A percentile compares a stretch with the other conserved stretches of the same genome.
Conservation (phyloP, 352 stramenopile species). For the Phytophthora sp. region DNA sequence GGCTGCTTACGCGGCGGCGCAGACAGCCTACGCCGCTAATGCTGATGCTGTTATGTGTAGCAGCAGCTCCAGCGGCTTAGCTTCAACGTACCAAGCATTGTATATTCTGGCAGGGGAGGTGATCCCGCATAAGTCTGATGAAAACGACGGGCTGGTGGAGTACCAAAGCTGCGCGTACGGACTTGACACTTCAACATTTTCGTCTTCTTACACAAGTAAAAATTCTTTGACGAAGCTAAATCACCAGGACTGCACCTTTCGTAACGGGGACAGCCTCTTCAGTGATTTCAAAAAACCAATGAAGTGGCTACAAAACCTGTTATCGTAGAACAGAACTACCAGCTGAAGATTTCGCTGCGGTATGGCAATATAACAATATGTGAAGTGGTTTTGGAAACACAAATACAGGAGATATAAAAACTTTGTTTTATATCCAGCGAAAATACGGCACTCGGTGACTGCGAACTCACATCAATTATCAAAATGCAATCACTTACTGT, state of each 20-base stretch:
- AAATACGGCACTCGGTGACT: too few relatives aligned
- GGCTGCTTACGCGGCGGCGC: conserved; percentile 14
- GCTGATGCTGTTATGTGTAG: conserved; percentile 36
- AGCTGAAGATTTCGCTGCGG: too few relatives aligned
- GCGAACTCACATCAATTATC: too few relatives aligned
- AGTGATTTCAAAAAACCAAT: conserved; percentile 47
- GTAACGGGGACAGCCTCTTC: conserved; percentile 52
- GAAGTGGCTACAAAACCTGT: conserved; percentile 62
- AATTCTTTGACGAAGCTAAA: conserved; percentile 60
- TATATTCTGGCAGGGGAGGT: conserved; percentile 14
- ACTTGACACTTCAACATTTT: conserved; percentile 29
- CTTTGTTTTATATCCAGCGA: too few relatives aligned
- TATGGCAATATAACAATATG: too few relatives aligned
- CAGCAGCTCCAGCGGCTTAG: conserved; percentile 20
- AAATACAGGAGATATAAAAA: too few relatives aligned
- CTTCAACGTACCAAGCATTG: conserved; percentile 8
- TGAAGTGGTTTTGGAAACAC: too few relatives aligned
- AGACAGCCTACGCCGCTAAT: conserved; percentile 15
- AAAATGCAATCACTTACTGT: too few relatives aligned
- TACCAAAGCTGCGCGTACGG: conserved; percentile 44
- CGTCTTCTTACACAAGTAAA: conserved; percentile 32
- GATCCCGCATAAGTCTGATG: conserved; percentile 23
- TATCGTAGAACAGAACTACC: conserved; percentile 33
- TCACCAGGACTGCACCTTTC: conserved; percentile 50
- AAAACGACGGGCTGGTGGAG: conserved; percentile 46